A percentile compares a stretch with the other conserved stretches of the same genome.
phyloP scores from a whole-genome alignment of 192 early-diverging fungal species.

The Diversispora eburnea region DNA sequence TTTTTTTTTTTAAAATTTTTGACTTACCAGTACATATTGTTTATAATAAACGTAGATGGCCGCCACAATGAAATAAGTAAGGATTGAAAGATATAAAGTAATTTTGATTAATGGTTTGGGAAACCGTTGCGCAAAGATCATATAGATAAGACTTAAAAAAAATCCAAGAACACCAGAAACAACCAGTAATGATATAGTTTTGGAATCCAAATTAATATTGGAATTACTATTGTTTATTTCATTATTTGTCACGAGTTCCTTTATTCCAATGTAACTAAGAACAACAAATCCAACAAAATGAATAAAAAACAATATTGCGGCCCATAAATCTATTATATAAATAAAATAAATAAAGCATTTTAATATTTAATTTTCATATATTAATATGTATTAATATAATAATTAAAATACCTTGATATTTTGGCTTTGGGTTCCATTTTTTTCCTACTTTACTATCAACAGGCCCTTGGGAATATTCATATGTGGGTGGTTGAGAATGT shows the following conservation, averaged over 20 bases:
- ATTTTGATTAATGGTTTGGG: conserved; percentile 46
- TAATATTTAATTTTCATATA: no score
- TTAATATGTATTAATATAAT: background rate
- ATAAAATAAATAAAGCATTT: background rate
- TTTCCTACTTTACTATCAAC: conserved; percentile 8
- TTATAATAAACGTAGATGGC: background rate
- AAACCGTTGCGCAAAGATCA: conserved; percentile 53
- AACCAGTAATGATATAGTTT: conserved; percentile 50
- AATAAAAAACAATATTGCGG: conserved; percentile 31
- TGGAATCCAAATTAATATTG: conserved; percentile 46
- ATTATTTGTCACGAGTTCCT: conserved; percentile 22
- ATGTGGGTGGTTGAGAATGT: conserved; percentile 22
- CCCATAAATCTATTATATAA: conserved; percentile 35
- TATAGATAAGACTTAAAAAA: conserved; percentile 54
- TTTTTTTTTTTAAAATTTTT: background rate
- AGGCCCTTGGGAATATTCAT: conserved; percentile 2
- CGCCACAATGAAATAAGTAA: conserved; percentile 16
- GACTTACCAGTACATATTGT: conserved; percentile 7
- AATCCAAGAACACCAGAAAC: conserved; percentile 45
- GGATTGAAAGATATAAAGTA: conserved; percentile 24
- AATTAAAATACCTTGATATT: conserved; percentile 8
- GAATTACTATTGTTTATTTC: conserved; percentile 27
- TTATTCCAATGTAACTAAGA: conserved; percentile 35
- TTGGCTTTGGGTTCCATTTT: conserved; percentile 25
- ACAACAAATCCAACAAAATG: conserved; percentile 38